Percentiles rank a stretch among this genome's conserved stretches.
Evolutionary conservation across 1,284 basidiomycete species (phyloP).

Genomic region (Porphyrellus sp.): DNA sequence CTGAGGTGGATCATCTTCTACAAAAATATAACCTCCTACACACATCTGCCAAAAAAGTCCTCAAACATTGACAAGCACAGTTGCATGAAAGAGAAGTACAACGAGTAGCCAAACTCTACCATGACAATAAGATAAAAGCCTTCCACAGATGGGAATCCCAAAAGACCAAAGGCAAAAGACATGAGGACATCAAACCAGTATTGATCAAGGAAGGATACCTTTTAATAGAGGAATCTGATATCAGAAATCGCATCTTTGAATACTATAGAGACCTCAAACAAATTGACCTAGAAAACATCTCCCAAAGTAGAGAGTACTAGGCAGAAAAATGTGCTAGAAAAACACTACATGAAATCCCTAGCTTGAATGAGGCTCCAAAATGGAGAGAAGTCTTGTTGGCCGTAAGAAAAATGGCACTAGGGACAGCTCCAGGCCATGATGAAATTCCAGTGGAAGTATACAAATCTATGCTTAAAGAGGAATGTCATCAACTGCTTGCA

Average conservation of each 20-base stretch:
- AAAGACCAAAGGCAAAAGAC: neutral
- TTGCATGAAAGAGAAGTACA: neutral
- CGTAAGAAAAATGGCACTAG: neutral
- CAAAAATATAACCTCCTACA: neutral
- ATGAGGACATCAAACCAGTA: neutral
- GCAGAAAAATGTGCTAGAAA: neutral
- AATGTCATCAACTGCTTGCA: neutral
- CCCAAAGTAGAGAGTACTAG: neutral
- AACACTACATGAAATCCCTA: neutral
- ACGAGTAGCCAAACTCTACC: neutral
- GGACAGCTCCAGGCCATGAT: neutral
- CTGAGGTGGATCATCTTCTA: too few relatives aligned
- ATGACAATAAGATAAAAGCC: neutral
- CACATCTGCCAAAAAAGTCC: neutral
- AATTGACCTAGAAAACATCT: neutral
- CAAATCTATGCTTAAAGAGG: neutral
- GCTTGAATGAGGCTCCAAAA: neutral
- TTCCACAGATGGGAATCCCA: neutral
- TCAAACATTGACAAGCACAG: neutral
- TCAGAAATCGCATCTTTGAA: neutral
- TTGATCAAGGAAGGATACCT: neutral
- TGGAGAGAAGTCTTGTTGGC: neutral
- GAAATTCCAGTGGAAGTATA: neutral
- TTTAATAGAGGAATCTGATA: neutral
- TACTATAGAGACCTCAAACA: neutral